Base-by-base conservation (phyloP, 805 yeast genomes). In the Metschnikowia picachoensis region DNA sequence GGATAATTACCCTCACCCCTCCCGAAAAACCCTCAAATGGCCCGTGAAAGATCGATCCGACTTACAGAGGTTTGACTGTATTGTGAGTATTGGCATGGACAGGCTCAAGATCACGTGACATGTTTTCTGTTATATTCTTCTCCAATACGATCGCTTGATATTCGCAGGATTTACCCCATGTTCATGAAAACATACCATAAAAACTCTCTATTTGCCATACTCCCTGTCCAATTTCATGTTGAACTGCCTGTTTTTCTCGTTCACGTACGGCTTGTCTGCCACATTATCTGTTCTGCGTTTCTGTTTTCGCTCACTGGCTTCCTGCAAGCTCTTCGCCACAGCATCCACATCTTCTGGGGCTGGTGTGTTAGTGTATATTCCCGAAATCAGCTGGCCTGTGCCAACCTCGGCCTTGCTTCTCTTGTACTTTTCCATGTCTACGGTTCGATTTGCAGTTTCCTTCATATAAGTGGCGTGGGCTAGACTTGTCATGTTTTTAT, bases 221-320 rank as follows among this genome's bases (percentile, higher is more conserved):
- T 55, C 57, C 13, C 57, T 30, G 16, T 55, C 57, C 52, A 87
- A 66, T 57, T 87, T 86, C 59, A 76, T 78, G 64, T 86, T 87
- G 64, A 86, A 87, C 54, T 83, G 83, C 59, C 75, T 77, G 68
- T 87, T 87, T 62, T 82, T 83, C 52, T 82, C 88, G 59, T 83
- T 86, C 59, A 87, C 79, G 61, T 67, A 76, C 28, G 76, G 68
- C 5, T 67, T 68, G 15, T 60, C 70, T 4, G 60, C 67, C 4
- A 61, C 73, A 3, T 60, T 68, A 10, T 62, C 65, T 51, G 76
- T 65, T 55, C 76, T 65, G 41, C 63, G 64, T 51, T 60, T 60
- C 37, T 40, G 53, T 30, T 65, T 63, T 28, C 66, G 65, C 56
- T 60, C 65, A 46, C 70, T 70, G 44, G 66, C 60, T 54, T 67